Base-by-base conservation (phyloP, 208 protist species). In the Leishmania aethiopica region DNA sequence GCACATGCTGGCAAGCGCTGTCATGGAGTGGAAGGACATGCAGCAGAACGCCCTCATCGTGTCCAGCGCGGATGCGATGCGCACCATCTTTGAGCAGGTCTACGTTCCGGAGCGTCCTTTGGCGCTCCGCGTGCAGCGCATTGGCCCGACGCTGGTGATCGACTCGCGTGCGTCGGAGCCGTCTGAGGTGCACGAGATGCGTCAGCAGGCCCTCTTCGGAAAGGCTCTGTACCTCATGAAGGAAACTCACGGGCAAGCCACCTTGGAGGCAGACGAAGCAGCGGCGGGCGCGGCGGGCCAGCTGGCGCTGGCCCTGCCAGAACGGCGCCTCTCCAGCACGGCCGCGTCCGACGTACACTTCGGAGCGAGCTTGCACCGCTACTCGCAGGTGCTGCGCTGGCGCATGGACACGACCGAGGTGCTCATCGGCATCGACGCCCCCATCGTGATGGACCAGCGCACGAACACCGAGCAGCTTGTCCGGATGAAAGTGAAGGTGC, bases 181-280 rank as follows among this genome's bases (percentile, higher is more conserved):
- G 45, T 86, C 80, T 42, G 80, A 84, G 53, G 92, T 95, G 81
- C 62, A 69, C 28, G 90, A 93, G 53, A 75, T 95, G 84, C 93
- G 91, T 3, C 84, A 86, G 77, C 84, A 88, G 72, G 89, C 93
- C 7, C 85, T 97, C 49, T 72, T 96, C 28, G 87, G 92, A 57
- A 97, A 97, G 73, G 86, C 91, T 17, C 78, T 97, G 5, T 97
- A 96, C 85, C 88, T 91, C 49, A 90, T 96, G 79, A 88, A 87
- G 69, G 86, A 90, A 51, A 82, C 78, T 0, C 77, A 77, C n/a
- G 82, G 82, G 28, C 82, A 78, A 47, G 66, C 79, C 35, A 42
- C 47, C 11, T n/a, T 22, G 32, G 67, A 15, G 13, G 45, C 25
- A 42, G 81, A 82, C 51, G 45, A 66, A 69, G 70, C 51, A 15